phyloP scores from a whole-genome alignment of 2,329 filamentous ascomycete species.

The Epichloe gansuensis region DNA sequence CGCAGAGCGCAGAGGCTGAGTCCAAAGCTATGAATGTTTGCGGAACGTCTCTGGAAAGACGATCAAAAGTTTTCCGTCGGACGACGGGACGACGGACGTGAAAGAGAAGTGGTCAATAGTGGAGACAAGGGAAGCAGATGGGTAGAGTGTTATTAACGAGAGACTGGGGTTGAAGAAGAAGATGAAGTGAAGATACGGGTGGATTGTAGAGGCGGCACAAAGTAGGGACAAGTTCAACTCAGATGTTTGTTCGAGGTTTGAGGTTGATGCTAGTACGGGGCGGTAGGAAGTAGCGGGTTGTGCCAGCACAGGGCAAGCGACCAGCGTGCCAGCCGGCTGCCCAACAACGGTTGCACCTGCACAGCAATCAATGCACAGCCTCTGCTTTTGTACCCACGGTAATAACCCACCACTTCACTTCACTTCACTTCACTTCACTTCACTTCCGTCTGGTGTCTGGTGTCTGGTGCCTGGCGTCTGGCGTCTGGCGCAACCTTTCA shows the following conservation, averaged over 20 bases:
- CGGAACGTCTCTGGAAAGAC: no score
- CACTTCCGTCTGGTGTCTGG: no score
- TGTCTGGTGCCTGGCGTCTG: no score
- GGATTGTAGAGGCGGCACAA: neutral
- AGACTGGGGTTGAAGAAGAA: constrained; percentile 1
- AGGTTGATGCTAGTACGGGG: neutral
- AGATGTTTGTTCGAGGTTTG: neutral
- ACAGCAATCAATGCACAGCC: neutral
- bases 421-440: no score
- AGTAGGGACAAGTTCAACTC: neutral
- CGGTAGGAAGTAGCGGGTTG: neutral
- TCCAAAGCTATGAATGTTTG: neutral
- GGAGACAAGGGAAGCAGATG: neutral
- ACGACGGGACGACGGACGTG: neutral
- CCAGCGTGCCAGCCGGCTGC: no score
- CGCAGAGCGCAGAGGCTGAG: neutral
- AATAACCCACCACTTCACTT: no score
- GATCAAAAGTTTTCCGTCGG: neutral
- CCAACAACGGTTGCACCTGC: neutral
- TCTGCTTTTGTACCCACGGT: neutral
- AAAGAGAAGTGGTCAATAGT: neutral
- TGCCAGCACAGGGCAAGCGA: no score
- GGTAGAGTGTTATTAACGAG: constrained; percentile 1
- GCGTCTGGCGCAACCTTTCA: no score
- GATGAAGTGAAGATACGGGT: neutral